Evolutionary conservation across 1,284 basidiomycete species (phyloP), one percentile per base, ranked within the genome.

Genomic region (Heimioporus punctisporus): DNA sequence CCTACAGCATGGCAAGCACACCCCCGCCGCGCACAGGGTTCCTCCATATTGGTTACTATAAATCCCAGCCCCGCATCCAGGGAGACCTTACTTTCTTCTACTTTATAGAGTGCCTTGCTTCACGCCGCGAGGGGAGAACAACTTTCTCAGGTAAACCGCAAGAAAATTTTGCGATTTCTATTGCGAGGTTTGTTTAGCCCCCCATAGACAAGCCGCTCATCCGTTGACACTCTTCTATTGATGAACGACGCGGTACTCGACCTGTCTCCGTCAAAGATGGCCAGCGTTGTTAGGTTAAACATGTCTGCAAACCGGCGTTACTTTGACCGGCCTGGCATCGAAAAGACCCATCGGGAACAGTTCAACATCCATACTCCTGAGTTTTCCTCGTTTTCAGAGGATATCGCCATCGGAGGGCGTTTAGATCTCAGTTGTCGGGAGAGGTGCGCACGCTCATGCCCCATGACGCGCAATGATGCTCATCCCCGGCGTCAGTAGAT

Each of bases 311-410:
- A 84, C 61, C 81, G 87, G 46, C 84, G 85, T 52, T 92, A 92
- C 70, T 92, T 92, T 63, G 88, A 89, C 63, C 81, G 83, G 24
- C 83, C 89, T 34, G 89, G 91, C 57, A 89, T 92, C 44, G 80
- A 89, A 59, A 79, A 80, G 66, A 81, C 86, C 15, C 89, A 82
- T 70, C 79, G 82, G 60, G 81, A 84, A 60, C 87, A 91, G 65
- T 73, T 77, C 56, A 72, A 77, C 52, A 92, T 92, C 50, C 83
- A 92, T 71, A 90, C 87, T 0, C 90, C 90, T 10, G 83, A 88
- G 54, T 92, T 82, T 66, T 72, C 75, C 24, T 71, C 77, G 44
- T 69, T 90, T 26, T 72, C 77, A 2, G 88, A 87, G 59, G 78
- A 80, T 54, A 82, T 81, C 56, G 78, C 74, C 31, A 84, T 86